Evolutionary conservation across 768 basidiomycete species (phyloP), one percentile per base, ranked within the genome.

Genomic region (Tricholoma bakamatsutake): DNA sequence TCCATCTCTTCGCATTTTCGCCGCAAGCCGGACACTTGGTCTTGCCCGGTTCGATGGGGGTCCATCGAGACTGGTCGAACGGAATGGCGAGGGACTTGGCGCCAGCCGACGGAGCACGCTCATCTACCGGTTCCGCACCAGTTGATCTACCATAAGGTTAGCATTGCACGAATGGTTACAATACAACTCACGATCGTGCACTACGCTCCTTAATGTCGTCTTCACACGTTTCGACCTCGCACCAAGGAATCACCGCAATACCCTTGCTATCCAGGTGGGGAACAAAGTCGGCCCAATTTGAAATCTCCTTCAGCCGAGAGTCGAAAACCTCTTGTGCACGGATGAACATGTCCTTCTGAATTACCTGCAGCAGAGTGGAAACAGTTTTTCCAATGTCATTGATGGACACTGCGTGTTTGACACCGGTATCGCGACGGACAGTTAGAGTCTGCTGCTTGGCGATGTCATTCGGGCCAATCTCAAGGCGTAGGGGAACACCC

Each of bases 131-230:
- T 68, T 94, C 92, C 57, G 89, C 79, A 59, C 89, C 93, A 61
- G 57, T 62, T 45, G 53, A 57, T 39, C 46, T 58, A 58, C 24
- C 57, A 58, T 39, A 64, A 40, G 37, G 24, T 55, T 27, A 57
- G 52, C n/a, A 18, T 35, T 28, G 39, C 46, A 53, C 9, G 57
- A 47, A 30, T 46, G 47, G 60, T 39, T 40, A 56, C 58, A 58
- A 60, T 64, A 61, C 56, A 17, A 73, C 75, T 77, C 71, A 95
- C 91, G 88, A 83, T 69, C 84, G 78, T 55, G 84, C 92, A 66
- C 87, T 92, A 59, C 90, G 80, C 64, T 98, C 93, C 77, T 99
- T 98, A 79, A 99, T 98, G 64, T 94, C 91, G 68, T 99, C 96
- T 71, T 99, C 97, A 66, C 97, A 99, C 12, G 78, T 80, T 67